Evolutionary conservation across 176 grass and related monocot species (phyloP), one percentile per base, ranked within the genome.

Genomic region (Dactylis glomerata): DNA sequence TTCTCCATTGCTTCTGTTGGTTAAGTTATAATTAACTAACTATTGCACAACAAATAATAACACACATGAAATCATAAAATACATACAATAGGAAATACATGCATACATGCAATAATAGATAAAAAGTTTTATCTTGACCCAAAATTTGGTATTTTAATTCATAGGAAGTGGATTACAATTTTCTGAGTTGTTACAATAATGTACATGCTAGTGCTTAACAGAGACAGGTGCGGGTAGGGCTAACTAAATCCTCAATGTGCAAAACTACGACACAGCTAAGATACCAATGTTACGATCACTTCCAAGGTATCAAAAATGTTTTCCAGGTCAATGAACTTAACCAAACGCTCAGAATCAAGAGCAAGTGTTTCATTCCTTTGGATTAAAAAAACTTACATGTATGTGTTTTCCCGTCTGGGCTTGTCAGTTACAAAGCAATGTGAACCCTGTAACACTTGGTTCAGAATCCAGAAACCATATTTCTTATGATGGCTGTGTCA

Each of bases 261-360:
- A 45, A 11, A n/a, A 51, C 22, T 30, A 81, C 7, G 74, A 38
- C 27, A 68, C 12, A 66, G 46, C 58, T 76, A 56, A 36, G 15
- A 6, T 50, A 63, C 9, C 19, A 12, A 55, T 46, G 10, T 55
- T 55, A 81, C 5, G n/a, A 20, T 75, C 27, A 55, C 42, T 75
- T 33, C 23, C 27, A 32, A n/a, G n/a, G 15, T 40, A 55, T 42
- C 27, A 12, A 81, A n/a, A 33, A 81, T 68, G 27, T 13, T 87
- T 22, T 24, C 58, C 57, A 57, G 13, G 47, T 75, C 36, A 24
- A 0, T 82, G 59, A 46, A 58, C 55, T 26, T 12, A n/a, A 22
- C 10, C 32, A 68, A 50, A 82, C 76, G 50, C 57, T 13, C 30
- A 78, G 63, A 82, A 20, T 68, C 54, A 59, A 41, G n/a, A 78